These are phyloP conservation scores for Populus simonii DNA, from an alignment of 345 rosid genomes.

Conservation along the genomic window DNA sequence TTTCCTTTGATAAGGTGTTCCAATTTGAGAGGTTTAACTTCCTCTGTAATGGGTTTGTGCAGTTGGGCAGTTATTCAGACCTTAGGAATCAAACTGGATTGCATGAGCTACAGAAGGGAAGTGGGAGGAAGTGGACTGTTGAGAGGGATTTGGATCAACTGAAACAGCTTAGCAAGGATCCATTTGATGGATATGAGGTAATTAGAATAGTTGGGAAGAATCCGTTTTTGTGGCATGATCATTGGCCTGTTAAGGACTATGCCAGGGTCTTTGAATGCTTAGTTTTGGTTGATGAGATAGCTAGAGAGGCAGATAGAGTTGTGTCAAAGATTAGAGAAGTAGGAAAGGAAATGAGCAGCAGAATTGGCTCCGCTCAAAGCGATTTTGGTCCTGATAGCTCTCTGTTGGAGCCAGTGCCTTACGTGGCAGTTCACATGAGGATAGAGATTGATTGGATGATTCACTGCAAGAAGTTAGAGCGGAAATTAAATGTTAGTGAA, in stretches of 20 bases:
- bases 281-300: constrained; percentile 66
- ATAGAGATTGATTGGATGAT: constrained; percentile 98
- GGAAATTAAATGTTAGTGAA: constrained; percentile 49
- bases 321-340: constrained; percentile 62
- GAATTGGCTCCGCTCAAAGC: constrained; percentile 13
- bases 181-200: constrained; percentile 57
- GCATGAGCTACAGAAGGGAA: constrained; percentile 71
- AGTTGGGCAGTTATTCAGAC: constrained; percentile 56
- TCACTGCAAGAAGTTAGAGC: constrained; percentile 89
- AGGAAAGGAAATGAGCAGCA: constrained; percentile 37
- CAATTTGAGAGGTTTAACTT: constrained; percentile 68
- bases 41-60: constrained; percentile 70
- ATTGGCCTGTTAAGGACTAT: constrained; percentile 90
- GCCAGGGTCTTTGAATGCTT: constrained; percentile 86
- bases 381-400: constrained; percentile 5
- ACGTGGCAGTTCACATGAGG: constrained; percentile 93
- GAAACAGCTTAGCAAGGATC: constrained; percentile 33
- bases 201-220: constrained; percentile 72
- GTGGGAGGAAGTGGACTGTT: constrained; percentile 92
- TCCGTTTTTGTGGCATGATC: constrained; percentile 98
- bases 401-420: constrained; percentile 26
- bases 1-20: constrained; percentile 74
- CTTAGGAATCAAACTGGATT: constrained; percentile 41
- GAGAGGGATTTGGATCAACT: constrained; percentile 78
- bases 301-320: constrained; percentile 73